phyloP scores from a whole-genome alignment of 1,139 yeast genomes.

The Saccharomyces hybrid region DNA sequence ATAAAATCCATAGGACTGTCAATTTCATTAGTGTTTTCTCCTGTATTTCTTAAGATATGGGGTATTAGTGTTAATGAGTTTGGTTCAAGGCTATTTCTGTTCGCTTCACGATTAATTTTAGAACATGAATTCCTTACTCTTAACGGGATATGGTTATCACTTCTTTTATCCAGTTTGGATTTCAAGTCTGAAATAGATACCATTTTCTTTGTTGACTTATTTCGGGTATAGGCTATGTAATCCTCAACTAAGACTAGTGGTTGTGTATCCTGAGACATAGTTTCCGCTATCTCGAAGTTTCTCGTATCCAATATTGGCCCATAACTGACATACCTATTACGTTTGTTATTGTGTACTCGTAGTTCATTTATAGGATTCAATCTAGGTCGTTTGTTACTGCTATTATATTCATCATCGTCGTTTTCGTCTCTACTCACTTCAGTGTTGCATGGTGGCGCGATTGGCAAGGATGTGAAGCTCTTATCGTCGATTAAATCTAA shows the following conservation, averaged over 20 bases:
- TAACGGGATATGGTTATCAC: constrained; percentile 20
- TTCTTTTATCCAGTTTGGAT: constrained; percentile 18
- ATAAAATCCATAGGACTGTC: not conserved
- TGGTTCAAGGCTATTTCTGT: not conserved
- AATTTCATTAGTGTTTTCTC: not conserved
- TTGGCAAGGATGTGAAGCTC: constrained; percentile 26
- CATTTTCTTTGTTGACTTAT: constrained; percentile 15
- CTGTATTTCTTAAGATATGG: not conserved
- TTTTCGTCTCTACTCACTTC: constrained; percentile 2
- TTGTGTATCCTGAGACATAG: constrained; percentile 6
- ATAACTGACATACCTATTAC: constrained; percentile 21
- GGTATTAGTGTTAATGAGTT: not conserved
- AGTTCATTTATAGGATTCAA: constrained; percentile 17
- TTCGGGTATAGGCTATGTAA: constrained; percentile 18
- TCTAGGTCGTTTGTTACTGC: constrained; percentile 6
- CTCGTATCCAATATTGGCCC: constrained; percentile 3
- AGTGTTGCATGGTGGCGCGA: constrained; percentile 23
- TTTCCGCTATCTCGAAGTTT: constrained; percentile 1
- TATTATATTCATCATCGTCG: not conserved
- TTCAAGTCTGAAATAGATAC: constrained; percentile 27
- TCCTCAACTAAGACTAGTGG: constrained; percentile 29
- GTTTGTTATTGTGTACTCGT: constrained; percentile 19
- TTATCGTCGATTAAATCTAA: constrained; percentile 27
- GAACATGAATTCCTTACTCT: constrained; percentile 12
- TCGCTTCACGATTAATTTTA: not conserved